These are phyloP conservation scores for Cichorium intybus DNA, from an alignment of 140 eudicot species.

Conservation along the genomic window DNA sequence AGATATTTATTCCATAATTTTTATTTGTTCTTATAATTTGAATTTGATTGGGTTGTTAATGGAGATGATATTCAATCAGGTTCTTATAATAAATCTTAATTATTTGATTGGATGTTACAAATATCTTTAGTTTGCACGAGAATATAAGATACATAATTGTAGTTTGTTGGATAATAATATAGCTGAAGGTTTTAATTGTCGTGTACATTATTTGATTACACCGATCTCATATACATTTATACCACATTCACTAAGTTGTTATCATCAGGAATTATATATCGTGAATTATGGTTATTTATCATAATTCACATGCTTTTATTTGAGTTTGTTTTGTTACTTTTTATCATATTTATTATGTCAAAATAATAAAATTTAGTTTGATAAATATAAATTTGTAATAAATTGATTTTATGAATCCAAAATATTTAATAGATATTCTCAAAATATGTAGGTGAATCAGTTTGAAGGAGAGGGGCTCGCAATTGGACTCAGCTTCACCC, in stretches of 20 bases:
- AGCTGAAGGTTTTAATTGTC: no score
- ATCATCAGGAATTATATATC: background rate
- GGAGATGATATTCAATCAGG: no score
- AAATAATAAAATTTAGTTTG: background rate
- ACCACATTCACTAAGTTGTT: background rate
- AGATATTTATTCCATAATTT: no score
- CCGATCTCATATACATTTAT: background rate
- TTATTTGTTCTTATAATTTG: no score
- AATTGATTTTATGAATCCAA: background rate
- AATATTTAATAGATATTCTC: background rate
- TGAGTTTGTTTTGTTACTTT: background rate
- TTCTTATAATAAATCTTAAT: no score
- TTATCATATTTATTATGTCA: background rate
- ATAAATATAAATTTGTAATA: background rate
- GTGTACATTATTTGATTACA: no score
- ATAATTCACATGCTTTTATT: background rate
- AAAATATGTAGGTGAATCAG: conserved; percentile 45
- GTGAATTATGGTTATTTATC: background rate
- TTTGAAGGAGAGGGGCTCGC: conserved; percentile 64
- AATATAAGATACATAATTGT: no score
- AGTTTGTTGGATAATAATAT: no score
- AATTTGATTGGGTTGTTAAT: no score
- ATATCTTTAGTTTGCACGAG: background rate
- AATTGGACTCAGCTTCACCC: conserved; percentile 57
- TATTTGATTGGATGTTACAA: no score